phyloP scores from a whole-genome alignment of 2,329 filamentous ascomycete genomes.

The Chaetomium strumarium region DNA sequence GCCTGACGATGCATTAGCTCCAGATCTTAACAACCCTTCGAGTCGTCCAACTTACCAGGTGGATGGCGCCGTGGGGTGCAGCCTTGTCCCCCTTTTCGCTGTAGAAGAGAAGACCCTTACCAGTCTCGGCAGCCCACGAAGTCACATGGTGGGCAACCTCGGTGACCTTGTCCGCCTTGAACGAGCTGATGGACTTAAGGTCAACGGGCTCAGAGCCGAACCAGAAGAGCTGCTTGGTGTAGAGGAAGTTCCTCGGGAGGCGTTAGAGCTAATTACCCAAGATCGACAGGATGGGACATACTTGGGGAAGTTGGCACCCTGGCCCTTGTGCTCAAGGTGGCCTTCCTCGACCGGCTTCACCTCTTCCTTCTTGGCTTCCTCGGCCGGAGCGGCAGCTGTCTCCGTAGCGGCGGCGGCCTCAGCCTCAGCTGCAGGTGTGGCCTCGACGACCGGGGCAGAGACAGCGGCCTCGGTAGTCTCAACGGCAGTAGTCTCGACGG shows the following conservation, averaged over 20 bases:
- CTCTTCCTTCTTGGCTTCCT: constrained; percentile 38
- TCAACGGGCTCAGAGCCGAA: constrained; percentile 70
- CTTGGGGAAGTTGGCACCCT: constrained; percentile 82
- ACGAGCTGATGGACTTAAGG: constrained; percentile 65
- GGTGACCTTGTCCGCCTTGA: constrained; percentile 82
- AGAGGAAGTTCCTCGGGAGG: constrained; percentile 67
- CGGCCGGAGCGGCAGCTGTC: constrained; percentile 16
- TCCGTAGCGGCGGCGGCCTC: constrained; percentile 29
- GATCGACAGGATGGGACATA: constrained; percentile 42
- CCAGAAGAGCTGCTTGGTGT: constrained; percentile 92
- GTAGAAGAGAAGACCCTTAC: constrained; percentile 91
- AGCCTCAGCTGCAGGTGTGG: constrained; percentile 23
- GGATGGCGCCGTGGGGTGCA: constrained; percentile 73
- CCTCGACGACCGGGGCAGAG: constrained; percentile 34
- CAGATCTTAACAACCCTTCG: constrained; percentile 25
- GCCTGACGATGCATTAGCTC: constrained; percentile 35
- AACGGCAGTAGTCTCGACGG: constrained; percentile 33
- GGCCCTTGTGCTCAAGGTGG: constrained; percentile 82
- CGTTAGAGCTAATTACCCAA: constrained; percentile 5
- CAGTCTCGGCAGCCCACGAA: constrained; percentile 88
- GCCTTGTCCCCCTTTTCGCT: constrained; percentile 82
- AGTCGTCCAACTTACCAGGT: constrained; percentile 58
- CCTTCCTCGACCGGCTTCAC: constrained; percentile 64
- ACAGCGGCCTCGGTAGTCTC: constrained; percentile 33
- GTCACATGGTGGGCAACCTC: constrained; percentile 69